Percentiles rank a stretch among this genome's conserved stretches.
These are phyloP conservation scores for Ogataea haglerorum DNA, from an alignment of 805 yeast species.

Conservation along the genomic window DNA sequence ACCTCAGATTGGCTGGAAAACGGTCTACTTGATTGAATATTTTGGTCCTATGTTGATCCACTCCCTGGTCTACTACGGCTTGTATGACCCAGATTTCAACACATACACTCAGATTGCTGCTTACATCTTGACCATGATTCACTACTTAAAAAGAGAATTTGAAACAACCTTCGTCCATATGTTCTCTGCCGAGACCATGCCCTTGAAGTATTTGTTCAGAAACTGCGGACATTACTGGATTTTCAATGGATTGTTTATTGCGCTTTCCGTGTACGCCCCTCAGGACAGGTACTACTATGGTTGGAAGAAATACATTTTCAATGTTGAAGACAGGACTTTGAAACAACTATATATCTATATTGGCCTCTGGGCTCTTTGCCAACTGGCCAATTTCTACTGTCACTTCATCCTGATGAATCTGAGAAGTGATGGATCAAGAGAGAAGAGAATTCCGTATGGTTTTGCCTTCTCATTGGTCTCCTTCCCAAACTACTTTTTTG, in stretches of 20 bases:
- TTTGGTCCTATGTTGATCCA: slow-evolving; percentile 86
- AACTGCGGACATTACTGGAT: slow-evolving; percentile 92
- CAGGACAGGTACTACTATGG: slow-evolving; percentile 22
- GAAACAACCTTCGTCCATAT: slow-evolving; percentile 84
- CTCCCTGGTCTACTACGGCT: slow-evolving; percentile 54
- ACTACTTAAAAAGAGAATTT: slow-evolving; percentile 82
- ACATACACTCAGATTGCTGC: slow-evolving; percentile 53
- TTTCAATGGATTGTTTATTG: slow-evolving; percentile 63
- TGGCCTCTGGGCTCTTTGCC: slow-evolving; percentile 54
- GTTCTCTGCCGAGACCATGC: slow-evolving; percentile 92
- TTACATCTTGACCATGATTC: slow-evolving; percentile 58
- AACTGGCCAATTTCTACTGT: slow-evolving; percentile 66
- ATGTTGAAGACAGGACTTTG: slow-evolving; percentile 41
- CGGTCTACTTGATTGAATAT: slow-evolving; percentile 87
- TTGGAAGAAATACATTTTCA: slow-evolving; percentile 36
- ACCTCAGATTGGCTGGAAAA: slow-evolving; percentile 87
- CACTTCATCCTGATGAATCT: slow-evolving; percentile 65
- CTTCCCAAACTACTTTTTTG: slow-evolving; percentile 95
- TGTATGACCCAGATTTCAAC: slow-evolving; percentile 38
- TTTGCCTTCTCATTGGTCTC: slow-evolving; percentile 78
- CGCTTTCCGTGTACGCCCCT: slow-evolving; percentile 31
- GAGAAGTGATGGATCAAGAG: slow-evolving; percentile 53
- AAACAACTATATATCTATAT: slow-evolving; percentile 33
- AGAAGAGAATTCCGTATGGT: slow-evolving; percentile 73
- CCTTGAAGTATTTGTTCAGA: slow-evolving; percentile 78